A percentile compares a stretch with the other conserved stretches of the same genome.
Evolutionary conservation across 192 early-diverging fungal species (phyloP).

Genomic region (Coemansia sp.): DNA sequence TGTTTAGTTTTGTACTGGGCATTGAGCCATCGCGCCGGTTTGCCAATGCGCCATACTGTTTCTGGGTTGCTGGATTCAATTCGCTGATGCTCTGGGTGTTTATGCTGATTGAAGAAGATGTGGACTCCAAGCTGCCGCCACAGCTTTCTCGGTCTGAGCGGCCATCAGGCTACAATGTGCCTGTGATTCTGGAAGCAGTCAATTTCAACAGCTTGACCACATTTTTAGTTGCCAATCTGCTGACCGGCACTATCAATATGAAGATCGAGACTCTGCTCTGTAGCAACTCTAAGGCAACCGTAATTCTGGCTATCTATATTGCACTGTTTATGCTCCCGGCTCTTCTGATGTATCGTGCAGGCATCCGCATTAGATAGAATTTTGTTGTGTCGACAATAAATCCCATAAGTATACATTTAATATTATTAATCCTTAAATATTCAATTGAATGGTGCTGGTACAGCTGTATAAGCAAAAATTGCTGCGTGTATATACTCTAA

Average conservation of each 20-base stretch:
- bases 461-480: no score
- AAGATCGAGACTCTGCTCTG: constrained; percentile 72
- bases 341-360: constrained; percentile 19
- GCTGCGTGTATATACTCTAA: no score
- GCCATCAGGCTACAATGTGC: constrained; percentile 51
- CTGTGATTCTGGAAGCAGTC: constrained; percentile 63
- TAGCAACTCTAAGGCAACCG: constrained; percentile 35
- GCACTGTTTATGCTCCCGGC: constrained; percentile 49
- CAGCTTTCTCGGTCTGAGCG: constrained; percentile 37
- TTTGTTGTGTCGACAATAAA: no score
- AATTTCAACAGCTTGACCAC: constrained; percentile 79
- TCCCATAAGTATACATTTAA: no score
- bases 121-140: constrained; percentile 54
- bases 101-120: constrained; percentile 60
- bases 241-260: constrained; percentile 86
- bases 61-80: constrained; percentile 77
- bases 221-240: constrained; percentile 85
- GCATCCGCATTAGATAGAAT: constrained; percentile 21
- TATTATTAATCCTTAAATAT: no score
- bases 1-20: constrained; percentile 54
- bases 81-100: constrained; percentile 59
- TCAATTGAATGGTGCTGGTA: no score
- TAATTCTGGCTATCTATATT: constrained; percentile 59
- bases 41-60: constrained; percentile 72
- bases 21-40: constrained; percentile 71